Evolutionary conservation across 352 stramenopile genomes (phyloP), one percentile per base, ranked within the genome.

Genomic region (Phytophthora pini): DNA sequence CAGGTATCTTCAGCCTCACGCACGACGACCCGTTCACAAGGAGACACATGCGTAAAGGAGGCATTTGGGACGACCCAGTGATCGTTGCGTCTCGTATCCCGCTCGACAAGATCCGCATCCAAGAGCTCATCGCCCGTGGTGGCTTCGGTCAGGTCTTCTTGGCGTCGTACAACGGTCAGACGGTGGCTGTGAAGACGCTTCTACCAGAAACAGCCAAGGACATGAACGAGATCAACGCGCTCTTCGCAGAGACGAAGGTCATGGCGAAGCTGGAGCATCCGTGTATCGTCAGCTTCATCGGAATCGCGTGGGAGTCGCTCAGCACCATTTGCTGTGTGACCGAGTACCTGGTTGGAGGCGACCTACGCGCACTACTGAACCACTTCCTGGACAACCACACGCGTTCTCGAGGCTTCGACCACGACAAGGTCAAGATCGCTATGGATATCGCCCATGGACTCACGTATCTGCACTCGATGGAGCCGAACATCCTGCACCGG

Each of bases 211-310:
- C 68, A 6, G 68, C 78, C 31, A 71, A 84, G 32, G 62, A 88
- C 29, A 84, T 85, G 60, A 68, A 56, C 27, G 70, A 89, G 56
- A 86, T 89, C 45, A 69, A 76, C 9, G 69, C 73, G 1, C 77
- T 91, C 11, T 72, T 87, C 6, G 61, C 53, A 0, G 84, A 93
- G 51, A 79, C 82, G 13, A 84, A 88, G 56, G 55, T 89, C 36
- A 81, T 90, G 70, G 73, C 80, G 0, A 70, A 66, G 34, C 57
- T 93, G 15, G 74, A 87, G 13, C 84, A 93, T 59, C 68, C 73
- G 36, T 81, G 77, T 43, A 87, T 93, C 38, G 80, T 93, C 7
- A 61, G 53, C 17, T 90, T 93, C 36, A 67, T 91, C 24, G 84
- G 82, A 4, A 82, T 90, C 20, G 82, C 80, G 12, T 93, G 84